Percentiles rank a stretch among this genome's conserved stretches.
These are phyloP conservation scores for Aspergillus jensenii DNA, from an alignment of 2,329 filamentous ascomycete species.

Conservation along the genomic window DNA sequence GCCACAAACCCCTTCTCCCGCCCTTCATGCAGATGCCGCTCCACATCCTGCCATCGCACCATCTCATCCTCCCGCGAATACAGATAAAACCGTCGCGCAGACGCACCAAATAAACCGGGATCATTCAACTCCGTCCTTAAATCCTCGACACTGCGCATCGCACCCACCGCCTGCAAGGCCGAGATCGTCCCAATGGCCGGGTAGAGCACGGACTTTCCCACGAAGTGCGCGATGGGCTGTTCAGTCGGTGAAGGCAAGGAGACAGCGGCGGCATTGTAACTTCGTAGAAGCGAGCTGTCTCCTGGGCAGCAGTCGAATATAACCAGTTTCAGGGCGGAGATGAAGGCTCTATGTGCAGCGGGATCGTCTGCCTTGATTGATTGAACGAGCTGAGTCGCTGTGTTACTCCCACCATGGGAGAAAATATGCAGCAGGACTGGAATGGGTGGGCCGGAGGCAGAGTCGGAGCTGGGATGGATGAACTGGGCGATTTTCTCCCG, in stretches of 20 bases:
- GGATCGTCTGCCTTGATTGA: not conserved
- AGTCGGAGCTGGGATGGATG: not conserved
- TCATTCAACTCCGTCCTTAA: slow-evolving; percentile 19
- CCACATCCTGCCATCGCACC: slow-evolving; percentile 21
- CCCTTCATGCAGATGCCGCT: slow-evolving; percentile 18
- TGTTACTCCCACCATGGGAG: slow-evolving; percentile 17
- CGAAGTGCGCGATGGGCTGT: slow-evolving; percentile 4
- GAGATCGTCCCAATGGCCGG: slow-evolving; percentile 16
- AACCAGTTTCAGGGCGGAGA: not conserved
- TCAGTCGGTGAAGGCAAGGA: slow-evolving; percentile 10
- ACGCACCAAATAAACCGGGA: slow-evolving; percentile 13
- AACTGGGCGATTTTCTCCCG: not conserved
- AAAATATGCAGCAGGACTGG: slow-evolving; percentile 14
- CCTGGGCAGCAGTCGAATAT: slow-evolving; percentile 18
- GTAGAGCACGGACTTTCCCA: slow-evolving; percentile 18
- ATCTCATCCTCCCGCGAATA: slow-evolving; percentile 20
- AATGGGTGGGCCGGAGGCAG: no score
- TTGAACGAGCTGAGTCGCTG: slow-evolving; percentile 7
- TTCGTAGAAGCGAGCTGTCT: slow-evolving; percentile 8
- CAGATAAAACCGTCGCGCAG: slow-evolving; percentile 17
- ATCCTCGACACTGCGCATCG: slow-evolving; percentile 15
- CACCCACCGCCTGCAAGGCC: slow-evolving; percentile 11
- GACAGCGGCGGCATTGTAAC: slow-evolving; percentile 8
- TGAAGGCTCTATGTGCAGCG: not conserved
- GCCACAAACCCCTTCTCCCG: slow-evolving; percentile 10